phyloP scores from a whole-genome alignment of 2,329 filamentous ascomycete species.

The Endoconidiophora polonica region DNA sequence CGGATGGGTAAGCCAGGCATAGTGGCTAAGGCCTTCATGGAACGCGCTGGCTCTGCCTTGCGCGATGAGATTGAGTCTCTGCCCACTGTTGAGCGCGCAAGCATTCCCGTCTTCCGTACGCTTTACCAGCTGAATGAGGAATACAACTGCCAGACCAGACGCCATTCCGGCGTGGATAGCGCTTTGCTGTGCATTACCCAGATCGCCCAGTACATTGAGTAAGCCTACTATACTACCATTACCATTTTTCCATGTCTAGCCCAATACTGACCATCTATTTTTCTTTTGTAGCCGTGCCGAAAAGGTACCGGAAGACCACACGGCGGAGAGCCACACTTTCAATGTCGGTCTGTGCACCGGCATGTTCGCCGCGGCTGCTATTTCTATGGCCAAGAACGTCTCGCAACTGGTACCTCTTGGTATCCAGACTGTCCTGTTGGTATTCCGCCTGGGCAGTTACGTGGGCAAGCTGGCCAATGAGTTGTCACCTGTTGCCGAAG shows the following conservation, averaged over 20 bases:
- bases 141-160: slow-evolving; percentile 40
- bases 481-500: slow-evolving; percentile 21
- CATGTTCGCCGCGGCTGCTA: slow-evolving; percentile 50
- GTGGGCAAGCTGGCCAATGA: slow-evolving; percentile 33
- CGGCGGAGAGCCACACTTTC: slow-evolving; percentile 32
- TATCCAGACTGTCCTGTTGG: slow-evolving; percentile 46
- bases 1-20: slow-evolving; percentile 28
- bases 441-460: slow-evolving; percentile 46
- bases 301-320: slow-evolving; percentile 37
- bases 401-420: slow-evolving; percentile 45
- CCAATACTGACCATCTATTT: not conserved
- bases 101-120: slow-evolving; percentile 44
- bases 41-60: slow-evolving; percentile 39
- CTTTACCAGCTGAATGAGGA: slow-evolving; percentile 48
- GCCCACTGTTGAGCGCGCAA: slow-evolving; percentile 36
- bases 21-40: slow-evolving; percentile 45
- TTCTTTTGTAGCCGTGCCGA: slow-evolving; percentile 27
- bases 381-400: slow-evolving; percentile 45
- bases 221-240: slow-evolving; percentile 19
- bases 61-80: slow-evolving; percentile 42
- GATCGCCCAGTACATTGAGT: slow-evolving; percentile 53
- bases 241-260: not conserved
- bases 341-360: slow-evolving; percentile 53
- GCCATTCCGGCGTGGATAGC: slow-evolving; percentile 46
- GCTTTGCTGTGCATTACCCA: slow-evolving; percentile 48